These are phyloP conservation scores for Obba rivulosa DNA, from an alignment of 768 basidiomycete genomes.

Conservation along the genomic window DNA sequence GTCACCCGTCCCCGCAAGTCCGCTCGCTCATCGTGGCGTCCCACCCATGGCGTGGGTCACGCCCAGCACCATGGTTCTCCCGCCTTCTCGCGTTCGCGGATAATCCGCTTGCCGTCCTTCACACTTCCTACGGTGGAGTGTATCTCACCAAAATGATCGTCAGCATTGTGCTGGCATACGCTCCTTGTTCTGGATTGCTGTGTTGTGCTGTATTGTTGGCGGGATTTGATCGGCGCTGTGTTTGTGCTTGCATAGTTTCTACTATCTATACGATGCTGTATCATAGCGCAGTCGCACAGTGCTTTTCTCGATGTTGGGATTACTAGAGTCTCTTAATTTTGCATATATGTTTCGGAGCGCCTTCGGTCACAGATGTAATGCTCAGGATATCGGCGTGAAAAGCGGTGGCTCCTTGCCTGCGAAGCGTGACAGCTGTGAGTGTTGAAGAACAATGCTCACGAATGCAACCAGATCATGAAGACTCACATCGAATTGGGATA, in stretches of 20 bases:
- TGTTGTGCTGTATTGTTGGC: not conserved
- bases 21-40: constrained; percentile 53
- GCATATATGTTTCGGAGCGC: not conserved
- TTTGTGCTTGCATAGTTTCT: not conserved
- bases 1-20: constrained; percentile 34
- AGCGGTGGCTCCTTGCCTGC: too few relatives aligned
- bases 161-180: too few relatives aligned
- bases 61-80: constrained; percentile 21
- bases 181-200: not conserved
- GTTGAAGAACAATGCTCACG: too few relatives aligned
- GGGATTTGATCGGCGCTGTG: not conserved
- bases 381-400: too few relatives aligned
- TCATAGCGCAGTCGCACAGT: not conserved
- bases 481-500: too few relatives aligned
- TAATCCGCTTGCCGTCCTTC: not conserved
- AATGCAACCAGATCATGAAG: too few relatives aligned
- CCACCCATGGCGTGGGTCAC: constrained; percentile 54
- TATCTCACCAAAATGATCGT: not conserved
- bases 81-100: not conserved
- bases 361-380: not conserved
- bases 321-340: not conserved
- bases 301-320: not conserved
- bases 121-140: not conserved
- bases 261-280: too few relatives aligned
- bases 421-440: too few relatives aligned